Percentiles rank a stretch among this genome's conserved stretches.
phyloP scores from a whole-genome alignment of 2,329 filamentous ascomycete genomes.

The Gremmenia infestans region DNA sequence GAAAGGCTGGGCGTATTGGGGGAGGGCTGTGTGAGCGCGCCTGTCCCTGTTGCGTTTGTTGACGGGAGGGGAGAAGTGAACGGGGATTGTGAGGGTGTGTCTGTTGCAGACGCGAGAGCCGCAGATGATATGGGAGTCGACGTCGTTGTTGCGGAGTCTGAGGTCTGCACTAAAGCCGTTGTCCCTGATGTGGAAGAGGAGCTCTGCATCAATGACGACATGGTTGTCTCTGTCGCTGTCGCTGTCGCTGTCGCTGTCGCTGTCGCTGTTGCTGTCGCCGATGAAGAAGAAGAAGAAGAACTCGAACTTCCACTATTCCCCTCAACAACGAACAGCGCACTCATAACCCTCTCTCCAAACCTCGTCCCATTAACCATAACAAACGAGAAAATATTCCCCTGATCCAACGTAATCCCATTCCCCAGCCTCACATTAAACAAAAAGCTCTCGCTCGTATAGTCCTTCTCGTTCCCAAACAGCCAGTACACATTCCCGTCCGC shows the following conservation, averaged over 20 bases:
- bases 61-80: too few relatives aligned
- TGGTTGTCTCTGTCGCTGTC: neutral
- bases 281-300: neutral
- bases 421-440: constrained; percentile 1
- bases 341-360: neutral
- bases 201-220: too few relatives aligned
- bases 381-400: constrained; percentile 4
- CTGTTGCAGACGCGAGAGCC: too few relatives aligned
- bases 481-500: constrained; percentile 5
- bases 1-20: too few relatives aligned
- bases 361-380: constrained; percentile 9
- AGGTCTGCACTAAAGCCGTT: too few relatives aligned
- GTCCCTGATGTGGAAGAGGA: too few relatives aligned
- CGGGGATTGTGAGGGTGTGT: too few relatives aligned
- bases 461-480: constrained; percentile 1
- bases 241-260: neutral
- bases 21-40: too few relatives aligned
- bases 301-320: neutral
- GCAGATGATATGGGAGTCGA: too few relatives aligned
- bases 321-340: neutral
- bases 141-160: too few relatives aligned
- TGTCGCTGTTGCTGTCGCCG: neutral
- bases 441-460: neutral
- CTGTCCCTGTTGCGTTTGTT: too few relatives aligned
- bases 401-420: constrained; percentile 1